Evolutionary conservation across 176 grass and related monocot genomes (phyloP).

Genomic region (Carex littledalei): DNA sequence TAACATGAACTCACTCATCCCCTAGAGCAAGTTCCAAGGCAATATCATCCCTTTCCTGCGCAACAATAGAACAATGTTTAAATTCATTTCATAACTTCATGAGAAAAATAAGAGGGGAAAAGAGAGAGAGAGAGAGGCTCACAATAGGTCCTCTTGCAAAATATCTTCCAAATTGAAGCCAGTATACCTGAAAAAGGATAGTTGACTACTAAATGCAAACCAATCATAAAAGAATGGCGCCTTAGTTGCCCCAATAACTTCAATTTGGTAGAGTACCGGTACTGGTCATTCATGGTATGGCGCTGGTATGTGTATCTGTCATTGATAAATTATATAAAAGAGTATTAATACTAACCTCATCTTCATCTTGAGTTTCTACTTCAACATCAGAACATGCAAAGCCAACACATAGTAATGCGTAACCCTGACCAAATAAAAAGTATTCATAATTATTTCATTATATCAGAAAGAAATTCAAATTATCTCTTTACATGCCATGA

Average conservation of each 20-base stretch:
- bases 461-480: not conserved
- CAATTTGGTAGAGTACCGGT: not conserved
- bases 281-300: not conserved
- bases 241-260: not conserved
- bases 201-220: not conserved
- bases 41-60: conserved; percentile 86
- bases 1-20: conserved; percentile 55
- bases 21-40: conserved; percentile 87
- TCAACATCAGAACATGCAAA: conserved; percentile 80
- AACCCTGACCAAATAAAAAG: conserved; percentile 52
- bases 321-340: not conserved
- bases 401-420: conserved; percentile 92
- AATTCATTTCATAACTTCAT: not conserved
- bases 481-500: not conserved
- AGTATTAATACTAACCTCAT: conserved; percentile 45
- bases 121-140: conserved; percentile 19
- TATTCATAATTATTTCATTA: not conserved
- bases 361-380: conserved; percentile 98
- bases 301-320: not conserved
- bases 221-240: not conserved
- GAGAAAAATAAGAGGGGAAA: not conserved
- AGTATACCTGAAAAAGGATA: conserved; percentile 59
- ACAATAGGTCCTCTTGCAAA: conserved; percentile 93
- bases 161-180: conserved; percentile 96
- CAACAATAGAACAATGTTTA: not conserved